A percentile compares a stretch with the other conserved stretches of the same genome.
These are phyloP conservation scores for Pythium phragmiticola DNA, from an alignment of 352 stramenopile species.

Conservation along the genomic window DNA sequence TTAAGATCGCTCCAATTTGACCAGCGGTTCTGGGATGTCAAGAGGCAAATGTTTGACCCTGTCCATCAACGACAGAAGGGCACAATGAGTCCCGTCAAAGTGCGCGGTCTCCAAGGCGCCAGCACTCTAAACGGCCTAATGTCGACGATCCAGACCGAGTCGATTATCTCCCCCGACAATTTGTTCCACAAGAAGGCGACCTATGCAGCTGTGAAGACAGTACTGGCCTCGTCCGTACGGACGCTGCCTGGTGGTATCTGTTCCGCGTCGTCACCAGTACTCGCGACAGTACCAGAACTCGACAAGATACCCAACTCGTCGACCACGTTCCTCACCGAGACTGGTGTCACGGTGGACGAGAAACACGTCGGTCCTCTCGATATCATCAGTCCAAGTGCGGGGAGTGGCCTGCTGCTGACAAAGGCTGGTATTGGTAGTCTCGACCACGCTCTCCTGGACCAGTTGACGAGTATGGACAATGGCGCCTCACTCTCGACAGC, in stretches of 20 bases:
- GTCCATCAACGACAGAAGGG: constrained; percentile 38
- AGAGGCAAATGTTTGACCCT: constrained; percentile 60
- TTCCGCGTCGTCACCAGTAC: constrained; percentile 33
- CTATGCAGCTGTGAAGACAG: constrained; percentile 57
- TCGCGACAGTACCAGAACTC: constrained; percentile 32
- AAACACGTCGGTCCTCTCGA: constrained; percentile 2
- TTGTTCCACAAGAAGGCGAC: constrained; percentile 65
- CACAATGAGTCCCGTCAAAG: constrained; percentile 41
- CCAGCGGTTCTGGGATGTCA: constrained; percentile 67
- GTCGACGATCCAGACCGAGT: constrained; percentile 35
- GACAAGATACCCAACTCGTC: constrained; percentile 9
- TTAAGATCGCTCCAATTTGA: constrained; percentile 38
- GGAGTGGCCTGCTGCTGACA: not conserved
- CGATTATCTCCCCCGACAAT: constrained; percentile 67
- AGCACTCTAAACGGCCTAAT: constrained; percentile 32
- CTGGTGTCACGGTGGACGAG: constrained; percentile 1
- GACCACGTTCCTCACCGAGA: constrained; percentile 32
- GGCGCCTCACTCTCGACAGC: constrained; percentile 34
- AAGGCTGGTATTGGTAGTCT: not conserved
- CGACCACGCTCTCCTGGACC: constrained; percentile 25
- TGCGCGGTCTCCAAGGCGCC: constrained; percentile 43
- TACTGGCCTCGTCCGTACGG: constrained; percentile 57
- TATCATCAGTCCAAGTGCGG: not conserved
- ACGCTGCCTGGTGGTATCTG: constrained; percentile 33
- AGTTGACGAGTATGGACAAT: constrained; percentile 29